These are phyloP conservation scores for Neofusicoccum cordaticola DNA, from an alignment of 2,329 filamentous ascomycete genomes.

Conservation along the genomic window DNA sequence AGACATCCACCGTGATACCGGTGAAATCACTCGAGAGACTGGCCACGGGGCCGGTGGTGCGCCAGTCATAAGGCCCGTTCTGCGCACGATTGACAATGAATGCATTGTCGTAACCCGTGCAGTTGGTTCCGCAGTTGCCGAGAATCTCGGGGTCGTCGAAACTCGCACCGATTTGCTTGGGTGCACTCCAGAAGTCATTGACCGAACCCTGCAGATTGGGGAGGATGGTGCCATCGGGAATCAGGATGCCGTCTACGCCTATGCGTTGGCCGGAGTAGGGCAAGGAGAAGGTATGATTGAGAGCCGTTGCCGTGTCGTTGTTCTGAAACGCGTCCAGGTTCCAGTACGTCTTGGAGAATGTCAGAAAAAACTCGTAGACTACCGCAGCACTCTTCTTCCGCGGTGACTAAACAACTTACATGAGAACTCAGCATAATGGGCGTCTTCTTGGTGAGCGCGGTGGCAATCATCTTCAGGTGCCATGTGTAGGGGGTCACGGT, in stretches of 20 bases:
- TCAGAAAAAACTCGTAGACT: not conserved
- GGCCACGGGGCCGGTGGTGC: constrained; percentile 56
- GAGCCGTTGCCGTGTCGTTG: constrained; percentile 60
- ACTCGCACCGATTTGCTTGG: constrained; percentile 75
- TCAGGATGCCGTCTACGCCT: constrained; percentile 57
- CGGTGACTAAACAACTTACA: constrained; percentile 43
- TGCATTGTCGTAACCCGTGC: constrained; percentile 81
- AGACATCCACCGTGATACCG: constrained; percentile 80
- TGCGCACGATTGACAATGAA: constrained; percentile 64
- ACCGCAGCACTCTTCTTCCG: not conserved
- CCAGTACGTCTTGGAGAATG: constrained; percentile 65
- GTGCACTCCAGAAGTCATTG: constrained; percentile 78
- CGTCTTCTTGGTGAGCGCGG: constrained; percentile 70
- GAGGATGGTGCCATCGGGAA: constrained; percentile 59
- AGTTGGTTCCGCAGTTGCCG: constrained; percentile 76
- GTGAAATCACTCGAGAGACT: constrained; percentile 70
- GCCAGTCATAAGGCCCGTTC: constrained; percentile 62
- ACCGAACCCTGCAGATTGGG: constrained; percentile 64
- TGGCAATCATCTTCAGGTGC: constrained; percentile 70
- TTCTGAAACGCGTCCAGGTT: constrained; percentile 79
- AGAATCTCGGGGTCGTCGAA: constrained; percentile 60
- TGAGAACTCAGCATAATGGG: constrained; percentile 78
- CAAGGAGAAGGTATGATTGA: constrained; percentile 71
- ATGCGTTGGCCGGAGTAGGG: constrained; percentile 71
- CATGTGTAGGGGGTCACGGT: constrained; percentile 64